Evolutionary conservation across 345 rosid species (phyloP).

Genomic region (Melaleuca alternifolia): DNA sequence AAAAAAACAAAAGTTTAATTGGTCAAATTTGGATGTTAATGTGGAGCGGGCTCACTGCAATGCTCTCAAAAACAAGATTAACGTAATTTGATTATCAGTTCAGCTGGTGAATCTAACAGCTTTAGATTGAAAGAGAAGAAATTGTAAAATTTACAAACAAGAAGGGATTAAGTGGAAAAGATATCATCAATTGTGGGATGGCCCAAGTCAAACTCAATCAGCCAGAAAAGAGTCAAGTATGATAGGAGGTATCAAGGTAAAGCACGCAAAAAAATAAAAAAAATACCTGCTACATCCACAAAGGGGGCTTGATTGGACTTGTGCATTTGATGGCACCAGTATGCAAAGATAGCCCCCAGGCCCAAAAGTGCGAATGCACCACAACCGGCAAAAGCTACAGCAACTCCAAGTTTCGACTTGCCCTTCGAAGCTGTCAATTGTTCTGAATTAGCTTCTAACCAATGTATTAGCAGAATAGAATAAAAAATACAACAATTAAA

Average conservation of each 20-base stretch:
- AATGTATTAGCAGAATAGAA: background rate
- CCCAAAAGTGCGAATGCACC: conserved; percentile 41
- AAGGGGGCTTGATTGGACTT: conserved; percentile 38
- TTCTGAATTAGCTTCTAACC: background rate
- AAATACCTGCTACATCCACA: conserved; percentile 69
- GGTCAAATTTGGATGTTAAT: too few species aligned
- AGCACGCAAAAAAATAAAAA: background rate
- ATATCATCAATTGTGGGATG: background rate
- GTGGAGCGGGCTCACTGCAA: too few species aligned
- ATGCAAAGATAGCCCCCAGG: conserved; percentile 37
- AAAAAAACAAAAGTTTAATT: too few species aligned
- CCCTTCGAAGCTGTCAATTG: conserved; percentile 37
- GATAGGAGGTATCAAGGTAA: background rate
- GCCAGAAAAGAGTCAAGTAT: background rate
- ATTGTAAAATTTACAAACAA: background rate
- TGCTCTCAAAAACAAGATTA: too few species aligned
- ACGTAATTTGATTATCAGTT: background rate
- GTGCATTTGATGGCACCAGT: conserved; percentile 29
- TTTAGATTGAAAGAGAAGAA: background rate
- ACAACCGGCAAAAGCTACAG: conserved; percentile 37
- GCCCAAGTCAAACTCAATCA: background rate
- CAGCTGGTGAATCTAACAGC: background rate
- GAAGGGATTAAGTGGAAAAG: background rate
- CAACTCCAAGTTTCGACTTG: conserved; percentile 47
- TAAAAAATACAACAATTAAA: background rate